Evolutionary conservation across 2,329 filamentous ascomycete genomes (phyloP).

Genomic region (Talaromyces amestolkiae): DNA sequence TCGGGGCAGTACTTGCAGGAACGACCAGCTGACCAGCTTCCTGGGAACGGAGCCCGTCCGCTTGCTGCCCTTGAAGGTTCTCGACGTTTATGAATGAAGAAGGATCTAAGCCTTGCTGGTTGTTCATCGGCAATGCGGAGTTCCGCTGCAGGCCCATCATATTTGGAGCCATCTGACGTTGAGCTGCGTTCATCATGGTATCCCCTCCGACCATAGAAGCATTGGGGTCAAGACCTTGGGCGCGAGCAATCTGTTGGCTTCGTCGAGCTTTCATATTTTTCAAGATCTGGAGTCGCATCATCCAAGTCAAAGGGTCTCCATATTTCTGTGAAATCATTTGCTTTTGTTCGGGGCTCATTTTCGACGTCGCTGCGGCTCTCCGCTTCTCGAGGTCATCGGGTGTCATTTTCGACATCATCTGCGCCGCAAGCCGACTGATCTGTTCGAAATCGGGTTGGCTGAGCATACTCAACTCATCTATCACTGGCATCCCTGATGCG

Average conservation of each 20-base stretch:
- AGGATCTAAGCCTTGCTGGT: constrained; percentile 32
- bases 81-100: constrained; percentile 49
- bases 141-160: constrained; percentile 42
- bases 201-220: constrained; percentile 36
- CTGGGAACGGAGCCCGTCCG: constrained; percentile 59
- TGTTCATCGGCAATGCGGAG: constrained; percentile 34
- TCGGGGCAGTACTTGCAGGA: constrained; percentile 59
- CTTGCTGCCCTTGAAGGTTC: constrained; percentile 60
- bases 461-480: constrained; percentile 37
- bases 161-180: constrained; percentile 43
- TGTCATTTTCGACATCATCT: constrained; percentile 46
- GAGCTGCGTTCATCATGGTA: constrained; percentile 39
- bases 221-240: constrained; percentile 22
- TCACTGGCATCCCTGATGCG: constrained; percentile 26
- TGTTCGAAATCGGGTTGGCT: constrained; percentile 43
- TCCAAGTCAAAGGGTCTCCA: constrained; percentile 51
- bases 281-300: constrained; percentile 51
- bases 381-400: constrained; percentile 50
- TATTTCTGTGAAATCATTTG: constrained; percentile 45
- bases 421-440: constrained; percentile 47
- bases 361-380: constrained; percentile 42
- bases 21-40: constrained; percentile 63
- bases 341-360: constrained; percentile 49
- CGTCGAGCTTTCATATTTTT: constrained; percentile 39
- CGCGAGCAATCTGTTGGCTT: constrained; percentile 33